Evolutionary conservation across 352 stramenopile genomes (phyloP).

Genomic region (Blastocystis sp.): DNA sequence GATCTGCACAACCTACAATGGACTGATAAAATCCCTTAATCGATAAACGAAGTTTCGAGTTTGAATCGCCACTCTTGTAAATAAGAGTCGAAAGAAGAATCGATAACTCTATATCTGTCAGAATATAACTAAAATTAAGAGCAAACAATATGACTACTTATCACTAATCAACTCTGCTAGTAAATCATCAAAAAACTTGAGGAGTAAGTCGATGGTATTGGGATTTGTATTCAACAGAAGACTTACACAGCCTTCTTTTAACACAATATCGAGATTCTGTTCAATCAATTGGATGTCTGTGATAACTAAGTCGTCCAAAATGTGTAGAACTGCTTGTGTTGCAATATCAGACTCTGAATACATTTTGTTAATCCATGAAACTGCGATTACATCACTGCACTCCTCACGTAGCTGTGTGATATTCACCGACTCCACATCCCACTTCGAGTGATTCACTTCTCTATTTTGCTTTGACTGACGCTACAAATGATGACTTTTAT

Average conservation of each 20-base stretch:
- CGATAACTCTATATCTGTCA: not conserved
- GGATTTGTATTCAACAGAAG: not conserved
- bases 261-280: not conserved
- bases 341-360: not conserved
- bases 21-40: constrained; percentile 27
- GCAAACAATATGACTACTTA: not conserved
- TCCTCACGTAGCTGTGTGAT: not conserved
- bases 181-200: not conserved
- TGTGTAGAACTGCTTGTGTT: not conserved
- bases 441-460: not conserved
- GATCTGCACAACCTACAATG: not conserved
- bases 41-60: not conserved
- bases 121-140: not conserved
- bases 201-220: not conserved
- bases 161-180: not conserved
- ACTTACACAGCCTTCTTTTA: not conserved
- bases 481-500: not conserved
- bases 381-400: not conserved
- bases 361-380: not conserved
- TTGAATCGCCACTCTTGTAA: not conserved
- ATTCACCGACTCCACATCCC: not conserved
- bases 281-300: not conserved
- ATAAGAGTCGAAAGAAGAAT: not conserved
- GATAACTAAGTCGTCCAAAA: not conserved
- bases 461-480: not conserved